Evolutionary conservation across 371 early-diverging fungal species (phyloP).

Genomic region (Rhizomucor miehei): DNA sequence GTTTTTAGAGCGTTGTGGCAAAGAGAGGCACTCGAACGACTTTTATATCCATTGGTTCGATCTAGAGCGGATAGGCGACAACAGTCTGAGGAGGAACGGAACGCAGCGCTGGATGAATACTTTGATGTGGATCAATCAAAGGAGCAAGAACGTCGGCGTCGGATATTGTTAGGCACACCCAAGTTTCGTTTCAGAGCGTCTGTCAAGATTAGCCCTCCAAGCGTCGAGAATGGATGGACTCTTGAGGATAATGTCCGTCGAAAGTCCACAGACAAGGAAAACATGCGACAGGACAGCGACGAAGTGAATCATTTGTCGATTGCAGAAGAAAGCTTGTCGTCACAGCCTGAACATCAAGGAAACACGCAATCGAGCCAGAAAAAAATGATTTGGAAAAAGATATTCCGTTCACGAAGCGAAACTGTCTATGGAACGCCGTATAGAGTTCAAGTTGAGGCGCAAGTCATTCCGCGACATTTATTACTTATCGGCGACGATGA

Average conservation of each 20-base stretch:
- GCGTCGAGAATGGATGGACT: conserved; percentile 17
- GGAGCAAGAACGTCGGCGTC: conserved; percentile 22
- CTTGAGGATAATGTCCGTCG: neutral
- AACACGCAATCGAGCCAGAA: too few relatives aligned
- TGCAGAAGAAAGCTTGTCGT: too few relatives aligned
- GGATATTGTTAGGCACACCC: conserved; percentile 33
- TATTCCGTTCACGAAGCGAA: conserved; percentile 31
- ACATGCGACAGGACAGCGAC: too few relatives aligned
- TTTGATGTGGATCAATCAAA: conserved; percentile 42
- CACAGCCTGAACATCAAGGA: too few relatives aligned
- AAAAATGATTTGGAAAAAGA: conserved; percentile 15
- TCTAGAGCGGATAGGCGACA: neutral
- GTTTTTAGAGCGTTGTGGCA: conserved; percentile 54
- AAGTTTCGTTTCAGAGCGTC: conserved; percentile 33
- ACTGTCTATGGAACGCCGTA: conserved; percentile 32
- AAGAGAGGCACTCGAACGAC: conserved; percentile 39
- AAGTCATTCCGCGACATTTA: conserved; percentile 22
- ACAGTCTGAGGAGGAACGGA: conserved; percentile 13
- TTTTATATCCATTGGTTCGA: conserved; percentile 20
- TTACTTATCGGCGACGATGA: conserved; percentile 16
- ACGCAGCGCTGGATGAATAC: conserved; percentile 38
- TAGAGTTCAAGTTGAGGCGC: conserved; percentile 36
- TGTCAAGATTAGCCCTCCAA: conserved; percentile 19
- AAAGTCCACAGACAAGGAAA: too few relatives aligned
- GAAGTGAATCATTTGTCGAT: too few relatives aligned